These are phyloP conservation scores for Aureobasidium vineae DNA, from an alignment of 2,329 filamentous ascomycete genomes.

Conservation along the genomic window DNA sequence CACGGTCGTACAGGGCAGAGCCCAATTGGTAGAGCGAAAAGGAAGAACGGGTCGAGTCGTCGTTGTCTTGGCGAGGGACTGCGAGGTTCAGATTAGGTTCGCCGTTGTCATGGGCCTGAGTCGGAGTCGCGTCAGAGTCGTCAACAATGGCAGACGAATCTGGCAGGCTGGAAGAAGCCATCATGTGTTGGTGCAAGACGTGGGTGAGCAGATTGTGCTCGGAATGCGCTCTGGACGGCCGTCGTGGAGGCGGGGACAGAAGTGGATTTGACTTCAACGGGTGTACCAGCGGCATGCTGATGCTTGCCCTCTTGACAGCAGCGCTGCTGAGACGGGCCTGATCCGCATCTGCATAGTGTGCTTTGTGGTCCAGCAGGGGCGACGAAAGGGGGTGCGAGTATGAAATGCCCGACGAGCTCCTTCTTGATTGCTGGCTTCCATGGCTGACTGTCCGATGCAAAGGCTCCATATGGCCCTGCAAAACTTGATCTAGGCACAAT, in stretches of 20 bases:
- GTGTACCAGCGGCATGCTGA: conserved; percentile 56
- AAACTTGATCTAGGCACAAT: not conserved
- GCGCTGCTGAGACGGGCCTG: conserved; percentile 49
- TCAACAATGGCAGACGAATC: conserved; percentile 49
- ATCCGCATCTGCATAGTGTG: conserved; percentile 59
- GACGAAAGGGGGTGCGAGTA: conserved; percentile 40
- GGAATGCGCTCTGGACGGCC: not conserved
- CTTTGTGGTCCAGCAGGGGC: conserved; percentile 50
- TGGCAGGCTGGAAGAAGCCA: conserved; percentile 8
- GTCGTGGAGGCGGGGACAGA: conserved; percentile 27
- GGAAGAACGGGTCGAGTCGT: conserved; percentile 64
- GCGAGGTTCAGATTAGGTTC: conserved; percentile 18
- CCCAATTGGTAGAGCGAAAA: conserved; percentile 68
- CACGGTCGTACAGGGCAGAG: conserved; percentile 55
- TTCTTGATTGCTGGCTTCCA: conserved; percentile 42
- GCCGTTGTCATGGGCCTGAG: conserved; percentile 53
- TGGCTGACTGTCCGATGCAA: conserved; percentile 30
- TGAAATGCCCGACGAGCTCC: conserved; percentile 44
- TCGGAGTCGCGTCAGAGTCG: conserved; percentile 43
- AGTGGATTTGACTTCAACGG: conserved; percentile 37
- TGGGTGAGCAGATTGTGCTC: conserved; percentile 30
- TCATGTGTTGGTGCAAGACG: conserved; percentile 41
- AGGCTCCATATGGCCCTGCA: conserved; percentile 29
- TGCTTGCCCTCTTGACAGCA: conserved; percentile 59
- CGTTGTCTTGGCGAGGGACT: conserved; percentile 33